Evolutionary conservation across 768 basidiomycete species (phyloP).

Genomic region (Lentinula sp.): DNA sequence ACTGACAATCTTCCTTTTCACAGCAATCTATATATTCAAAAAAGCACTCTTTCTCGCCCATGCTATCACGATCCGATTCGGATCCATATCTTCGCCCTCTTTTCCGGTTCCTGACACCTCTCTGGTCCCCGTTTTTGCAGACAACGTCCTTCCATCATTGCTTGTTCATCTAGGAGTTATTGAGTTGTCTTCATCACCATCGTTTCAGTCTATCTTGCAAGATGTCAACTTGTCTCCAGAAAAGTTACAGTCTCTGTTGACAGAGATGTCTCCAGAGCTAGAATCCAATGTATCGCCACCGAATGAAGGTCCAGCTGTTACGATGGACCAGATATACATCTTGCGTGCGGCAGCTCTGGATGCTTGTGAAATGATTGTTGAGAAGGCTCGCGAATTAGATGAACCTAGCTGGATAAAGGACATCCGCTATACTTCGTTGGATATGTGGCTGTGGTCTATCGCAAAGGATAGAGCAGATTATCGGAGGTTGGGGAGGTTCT

Average conservation of each 20-base stretch:
- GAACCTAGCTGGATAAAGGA: conserved; percentile 43
- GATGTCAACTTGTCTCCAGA: conserved; percentile 29
- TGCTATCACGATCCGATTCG: conserved; percentile 63
- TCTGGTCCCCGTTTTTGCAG: conserved; percentile 63
- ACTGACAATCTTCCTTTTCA: conserved; percentile 5
- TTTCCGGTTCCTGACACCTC: conserved; percentile 60
- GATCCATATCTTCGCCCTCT: conserved; percentile 39
- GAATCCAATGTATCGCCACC: conserved; percentile 12
- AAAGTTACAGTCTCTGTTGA: conserved; percentile 35
- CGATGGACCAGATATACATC: conserved; percentile 56
- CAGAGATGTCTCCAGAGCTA: conserved; percentile 12
- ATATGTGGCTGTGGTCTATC: conserved; percentile 79
- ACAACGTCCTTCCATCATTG: conserved; percentile 82
- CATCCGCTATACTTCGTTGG: conserved; percentile 55
- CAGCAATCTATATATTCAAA: conserved; percentile 86
- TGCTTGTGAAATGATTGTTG: conserved; percentile 67
- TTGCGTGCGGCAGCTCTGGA: conserved; percentile 77
- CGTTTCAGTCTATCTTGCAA: conserved; percentile 43
- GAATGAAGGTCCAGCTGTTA: conserved; percentile 47
- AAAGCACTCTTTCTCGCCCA: conserved; percentile 83
- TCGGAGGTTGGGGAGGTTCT: conserved; percentile 58
- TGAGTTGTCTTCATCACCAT: conserved; percentile 48
- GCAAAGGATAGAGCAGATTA: conserved; percentile 78
- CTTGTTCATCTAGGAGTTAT: conserved; percentile 73
- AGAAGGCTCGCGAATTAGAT: conserved; percentile 37